Evolutionary conservation across 495 filamentous ascomycete genomes (phyloP).

Genomic region (Amniculicola lignicola): DNA sequence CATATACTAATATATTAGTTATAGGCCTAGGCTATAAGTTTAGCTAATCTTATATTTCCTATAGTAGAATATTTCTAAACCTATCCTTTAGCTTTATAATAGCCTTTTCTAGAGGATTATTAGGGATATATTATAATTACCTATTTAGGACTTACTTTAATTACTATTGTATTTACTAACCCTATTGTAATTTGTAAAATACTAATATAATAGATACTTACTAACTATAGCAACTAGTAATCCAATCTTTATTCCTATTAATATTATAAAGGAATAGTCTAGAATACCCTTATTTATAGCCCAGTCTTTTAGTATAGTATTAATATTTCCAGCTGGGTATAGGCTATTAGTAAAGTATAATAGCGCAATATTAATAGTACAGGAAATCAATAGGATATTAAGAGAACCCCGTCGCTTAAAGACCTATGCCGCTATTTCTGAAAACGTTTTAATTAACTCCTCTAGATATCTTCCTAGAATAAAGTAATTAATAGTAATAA

Average conservation of each 20-base stretch:
- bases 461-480: constrained; percentile 25
- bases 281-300: constrained; percentile 14
- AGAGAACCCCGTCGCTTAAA: constrained; percentile 19
- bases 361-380: constrained; percentile 3
- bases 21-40: background rate
- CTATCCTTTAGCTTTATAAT: constrained; percentile 14
- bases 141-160: background rate
- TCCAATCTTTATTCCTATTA: constrained; percentile 18
- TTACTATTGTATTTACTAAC: constrained; percentile 7
- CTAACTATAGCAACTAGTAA: constrained; percentile 26
- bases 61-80: constrained; percentile 3
- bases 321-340: constrained; percentile 23
- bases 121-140: background rate
- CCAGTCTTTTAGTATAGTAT: constrained; percentile 26
- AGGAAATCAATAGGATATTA: constrained; percentile 12
- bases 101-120: background rate
- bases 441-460: constrained; percentile 22
- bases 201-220: constrained; percentile 18
- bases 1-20: constrained; percentile 1
- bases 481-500: constrained; percentile 26
- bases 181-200: constrained; percentile 36
- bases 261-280: constrained; percentile 5
- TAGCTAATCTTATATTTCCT: constrained; percentile 8
- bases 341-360: constrained; percentile 22
- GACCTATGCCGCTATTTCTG: constrained; percentile 4